phyloP scores from a whole-genome alignment of 192 early-diverging fungal genomes.

The Backusella macrospora region DNA sequence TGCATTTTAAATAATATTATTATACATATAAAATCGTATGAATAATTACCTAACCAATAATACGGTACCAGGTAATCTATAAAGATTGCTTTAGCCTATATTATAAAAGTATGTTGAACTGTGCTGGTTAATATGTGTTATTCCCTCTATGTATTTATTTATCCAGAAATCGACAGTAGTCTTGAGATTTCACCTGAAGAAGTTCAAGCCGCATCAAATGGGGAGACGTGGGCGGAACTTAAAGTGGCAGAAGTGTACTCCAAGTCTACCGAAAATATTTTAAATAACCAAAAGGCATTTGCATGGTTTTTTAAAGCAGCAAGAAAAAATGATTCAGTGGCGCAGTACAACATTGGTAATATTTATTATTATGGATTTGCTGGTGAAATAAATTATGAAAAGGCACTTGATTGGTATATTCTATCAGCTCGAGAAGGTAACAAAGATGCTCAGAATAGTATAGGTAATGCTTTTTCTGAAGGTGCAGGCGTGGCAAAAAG shows the following conservation, averaged over 20 bases:
- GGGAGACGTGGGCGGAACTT: neutral
- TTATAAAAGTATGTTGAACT: neutral
- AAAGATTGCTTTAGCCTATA: neutral
- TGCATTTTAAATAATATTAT: neutral
- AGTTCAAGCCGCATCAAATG: neutral
- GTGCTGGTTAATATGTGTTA: neutral
- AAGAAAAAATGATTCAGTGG: neutral
- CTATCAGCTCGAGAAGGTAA: slow-evolving; percentile 15
- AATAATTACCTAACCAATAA: neutral
- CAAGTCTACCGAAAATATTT: neutral
- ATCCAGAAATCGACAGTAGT: neutral
- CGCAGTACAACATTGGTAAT: neutral
- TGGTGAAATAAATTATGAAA: neutral
- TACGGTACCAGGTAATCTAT: neutral
- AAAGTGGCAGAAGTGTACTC: neutral
- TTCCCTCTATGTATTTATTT: neutral
- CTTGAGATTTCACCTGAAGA: neutral
- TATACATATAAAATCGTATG: neutral
- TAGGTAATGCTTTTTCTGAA: slow-evolving; percentile 32
- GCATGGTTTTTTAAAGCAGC: neutral
- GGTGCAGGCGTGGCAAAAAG: slow-evolving; percentile 31
- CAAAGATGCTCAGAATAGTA: neutral
- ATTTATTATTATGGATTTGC: neutral
- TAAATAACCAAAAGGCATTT: neutral
- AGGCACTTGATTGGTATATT: slow-evolving; percentile 18